phyloP scores from a whole-genome alignment of 2,329 filamentous ascomycete genomes.

The Hypoxylon sp. region DNA sequence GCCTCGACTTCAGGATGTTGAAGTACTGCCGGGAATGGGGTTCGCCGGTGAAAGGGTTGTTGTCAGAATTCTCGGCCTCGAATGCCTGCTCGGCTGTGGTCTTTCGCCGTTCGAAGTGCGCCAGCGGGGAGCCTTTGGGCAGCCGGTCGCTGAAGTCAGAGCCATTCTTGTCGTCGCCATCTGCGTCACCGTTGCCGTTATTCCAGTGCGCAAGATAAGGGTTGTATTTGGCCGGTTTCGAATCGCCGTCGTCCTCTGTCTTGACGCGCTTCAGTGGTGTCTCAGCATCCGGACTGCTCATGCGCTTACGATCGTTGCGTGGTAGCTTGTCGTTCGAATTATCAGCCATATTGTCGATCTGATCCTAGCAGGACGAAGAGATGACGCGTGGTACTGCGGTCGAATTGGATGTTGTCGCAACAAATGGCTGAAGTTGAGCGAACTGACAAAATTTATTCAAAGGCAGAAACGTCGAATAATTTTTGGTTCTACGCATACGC shows the following conservation, averaged over 20 bases:
- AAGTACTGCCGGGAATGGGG: constrained; percentile 88
- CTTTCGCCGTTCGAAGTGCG: constrained; percentile 78
- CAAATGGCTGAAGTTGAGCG: constrained; percentile 26
- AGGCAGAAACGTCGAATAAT: constrained; percentile 13
- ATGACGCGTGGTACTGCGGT: neutral
- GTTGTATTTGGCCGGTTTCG: constrained; percentile 66
- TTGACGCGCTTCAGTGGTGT: constrained; percentile 49
- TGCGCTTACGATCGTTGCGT: constrained; percentile 46
- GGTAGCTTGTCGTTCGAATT: constrained; percentile 36
- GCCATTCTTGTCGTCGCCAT: constrained; percentile 56
- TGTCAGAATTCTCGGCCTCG: constrained; percentile 80
- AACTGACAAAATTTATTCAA: no score
- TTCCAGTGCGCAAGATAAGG: constrained; percentile 90
- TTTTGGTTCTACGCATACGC: neutral
- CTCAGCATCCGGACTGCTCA: constrained; percentile 45
- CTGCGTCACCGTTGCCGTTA: constrained; percentile 62
- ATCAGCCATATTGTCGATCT: constrained; percentile 21
- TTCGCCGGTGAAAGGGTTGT: constrained; percentile 86
- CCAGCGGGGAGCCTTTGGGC: constrained; percentile 63
- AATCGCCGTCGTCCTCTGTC: constrained; percentile 46
- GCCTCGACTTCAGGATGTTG: constrained; percentile 84
- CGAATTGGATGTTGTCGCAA: constrained; percentile 9
- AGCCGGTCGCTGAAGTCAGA: constrained; percentile 44
- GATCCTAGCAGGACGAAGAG: neutral
- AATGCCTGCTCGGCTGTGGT: constrained; percentile 83